Percentiles rank a stretch among this genome's conserved stretches.
Conservation (phyloP, 257 asterid species). For the Solanum appendiculatum region DNA sequence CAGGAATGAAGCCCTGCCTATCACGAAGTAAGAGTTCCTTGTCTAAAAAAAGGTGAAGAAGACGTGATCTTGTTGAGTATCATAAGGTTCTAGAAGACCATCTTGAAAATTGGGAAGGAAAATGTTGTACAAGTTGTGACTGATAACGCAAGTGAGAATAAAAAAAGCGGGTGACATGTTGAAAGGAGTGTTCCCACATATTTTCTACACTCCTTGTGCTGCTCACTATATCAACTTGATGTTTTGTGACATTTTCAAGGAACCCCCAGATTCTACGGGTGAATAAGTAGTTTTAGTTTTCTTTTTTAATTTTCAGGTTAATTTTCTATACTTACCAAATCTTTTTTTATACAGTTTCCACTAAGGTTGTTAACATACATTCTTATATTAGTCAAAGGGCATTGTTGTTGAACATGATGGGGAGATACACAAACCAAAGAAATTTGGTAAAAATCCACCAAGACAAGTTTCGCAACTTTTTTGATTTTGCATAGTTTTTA, state of each 20-base stretch:
- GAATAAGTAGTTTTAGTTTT: background rate
- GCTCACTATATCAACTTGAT: background rate
- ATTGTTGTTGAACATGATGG: background rate
- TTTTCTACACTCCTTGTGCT: background rate
- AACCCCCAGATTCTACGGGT: background rate
- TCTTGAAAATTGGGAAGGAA: background rate
- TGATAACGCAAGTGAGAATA: background rate
- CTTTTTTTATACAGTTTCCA: background rate
- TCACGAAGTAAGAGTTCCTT: constrained; percentile 2
- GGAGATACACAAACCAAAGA: background rate
- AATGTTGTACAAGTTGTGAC: background rate
- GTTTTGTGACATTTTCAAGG: background rate
- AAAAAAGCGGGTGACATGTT: background rate
- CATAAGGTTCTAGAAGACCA: background rate
- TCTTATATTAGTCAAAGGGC: background rate
- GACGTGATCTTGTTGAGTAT: background rate
- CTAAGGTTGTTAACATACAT: background rate
- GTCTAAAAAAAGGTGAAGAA: background rate
- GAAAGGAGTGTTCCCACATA: background rate
- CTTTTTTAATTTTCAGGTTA: background rate
- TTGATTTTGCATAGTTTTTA: background rate
- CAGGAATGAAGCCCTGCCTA: background rate
- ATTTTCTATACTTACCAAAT: background rate
- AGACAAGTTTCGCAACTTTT: background rate
- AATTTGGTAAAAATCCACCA: background rate